Evolutionary conservation across 352 stramenopile species (phyloP).

Genomic region (Phytophthora pluvialis): DNA sequence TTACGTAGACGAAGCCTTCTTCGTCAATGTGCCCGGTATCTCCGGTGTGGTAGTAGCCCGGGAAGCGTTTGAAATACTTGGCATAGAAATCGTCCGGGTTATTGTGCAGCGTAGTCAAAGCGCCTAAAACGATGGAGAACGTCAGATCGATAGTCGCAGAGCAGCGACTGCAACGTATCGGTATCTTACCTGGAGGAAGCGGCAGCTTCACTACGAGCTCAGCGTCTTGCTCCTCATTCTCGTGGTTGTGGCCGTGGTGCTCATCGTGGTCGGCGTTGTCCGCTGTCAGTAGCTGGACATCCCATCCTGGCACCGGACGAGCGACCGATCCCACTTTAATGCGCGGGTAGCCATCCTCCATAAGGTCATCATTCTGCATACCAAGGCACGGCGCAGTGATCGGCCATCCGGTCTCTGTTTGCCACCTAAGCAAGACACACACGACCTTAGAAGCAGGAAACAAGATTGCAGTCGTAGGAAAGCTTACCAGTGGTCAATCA

Average conservation of each 20-base stretch:
- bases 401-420: conserved; percentile 91
- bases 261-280: conserved; percentile 49
- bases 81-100: conserved; percentile 81
- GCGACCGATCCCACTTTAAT: conserved; percentile 73
- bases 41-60: conserved; percentile 91
- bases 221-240: conserved; percentile 58
- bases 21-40: conserved; percentile 90
- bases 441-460: background rate
- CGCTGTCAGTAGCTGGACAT: conserved; percentile 77
- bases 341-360: conserved; percentile 45
- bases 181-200: conserved; percentile 71
- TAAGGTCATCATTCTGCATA: conserved; percentile 62
- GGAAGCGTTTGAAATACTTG: conserved; percentile 85
- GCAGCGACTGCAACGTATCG: background rate
- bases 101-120: conserved; percentile 86
- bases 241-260: conserved; percentile 55
- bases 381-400: conserved; percentile 74
- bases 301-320: conserved; percentile 80
- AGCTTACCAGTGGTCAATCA: conserved; percentile 86
- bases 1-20: conserved; percentile 89
- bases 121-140: conserved; percentile 29
- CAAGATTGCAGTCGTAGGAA: background rate
- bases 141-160: conserved; percentile 2
- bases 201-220: conserved; percentile 86
- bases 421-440: conserved; percentile 59